These are phyloP conservation scores for Tephrocybe sp. DNA, from an alignment of 768 basidiomycete genomes.

Conservation along the genomic window DNA sequence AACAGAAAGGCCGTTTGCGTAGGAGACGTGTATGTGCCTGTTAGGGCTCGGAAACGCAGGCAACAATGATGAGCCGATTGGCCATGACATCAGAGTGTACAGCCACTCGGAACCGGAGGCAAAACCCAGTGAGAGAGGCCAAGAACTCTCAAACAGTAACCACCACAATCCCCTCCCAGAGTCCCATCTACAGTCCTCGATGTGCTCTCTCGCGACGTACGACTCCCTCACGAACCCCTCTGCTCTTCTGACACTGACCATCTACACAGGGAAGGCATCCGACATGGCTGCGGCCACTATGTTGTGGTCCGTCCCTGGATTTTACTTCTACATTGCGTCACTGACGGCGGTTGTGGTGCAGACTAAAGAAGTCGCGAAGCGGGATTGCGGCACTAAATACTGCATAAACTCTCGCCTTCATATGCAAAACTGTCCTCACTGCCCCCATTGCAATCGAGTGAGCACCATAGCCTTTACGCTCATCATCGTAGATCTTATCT, in stretches of 20 bases:
- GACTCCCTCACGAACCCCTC: slow-evolving; percentile 17
- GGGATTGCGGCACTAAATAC: slow-evolving; percentile 52
- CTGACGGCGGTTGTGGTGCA: slow-evolving; percentile 25
- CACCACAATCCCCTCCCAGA: slow-evolving; percentile 1
- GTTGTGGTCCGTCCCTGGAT: slow-evolving; percentile 49
- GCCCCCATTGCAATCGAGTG: slow-evolving; percentile 46
- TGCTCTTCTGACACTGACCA: slow-evolving; percentile 22
- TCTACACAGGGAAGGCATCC: slow-evolving; percentile 64
- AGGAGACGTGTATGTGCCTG: not conserved
- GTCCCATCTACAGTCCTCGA: slow-evolving; percentile 21
- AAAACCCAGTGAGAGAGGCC: not conserved
- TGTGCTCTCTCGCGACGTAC: slow-evolving; percentile 62
- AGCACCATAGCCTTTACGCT: slow-evolving; percentile 16
- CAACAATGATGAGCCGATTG: too few species aligned
- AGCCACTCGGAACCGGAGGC: slow-evolving; percentile 3
- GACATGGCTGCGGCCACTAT: slow-evolving; percentile 82
- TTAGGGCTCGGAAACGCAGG: not conserved
- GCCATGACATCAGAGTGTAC: slow-evolving; percentile 2
- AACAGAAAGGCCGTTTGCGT: too few species aligned
- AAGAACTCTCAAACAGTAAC: slow-evolving; percentile 7
- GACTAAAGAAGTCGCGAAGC: slow-evolving; percentile 51
- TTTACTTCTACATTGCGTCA: slow-evolving; percentile 9
- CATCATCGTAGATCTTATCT: slow-evolving; percentile 9
- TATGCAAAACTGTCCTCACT: slow-evolving; percentile 33
- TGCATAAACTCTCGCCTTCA: slow-evolving; percentile 38